Base-by-base conservation (phyloP, 768 basidiomycete species). In the Candolleomyces eurysporus region DNA sequence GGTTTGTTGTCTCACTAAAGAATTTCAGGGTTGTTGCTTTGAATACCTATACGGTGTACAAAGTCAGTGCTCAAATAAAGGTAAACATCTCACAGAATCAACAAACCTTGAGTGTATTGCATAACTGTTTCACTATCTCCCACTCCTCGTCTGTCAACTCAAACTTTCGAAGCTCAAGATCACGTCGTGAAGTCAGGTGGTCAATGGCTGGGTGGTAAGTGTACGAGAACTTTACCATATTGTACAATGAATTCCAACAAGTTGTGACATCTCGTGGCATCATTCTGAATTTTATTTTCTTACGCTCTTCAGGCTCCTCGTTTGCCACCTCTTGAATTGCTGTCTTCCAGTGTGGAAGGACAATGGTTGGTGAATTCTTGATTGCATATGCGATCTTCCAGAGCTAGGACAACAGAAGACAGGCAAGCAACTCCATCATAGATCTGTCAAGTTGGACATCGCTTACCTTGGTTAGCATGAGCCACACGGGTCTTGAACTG, bases 191-290 rank as follows among this genome's bases (percentile, higher is more conserved):
- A n/a, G n/a, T n/a, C n/a, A n/a, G n/a, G n/a, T n/a, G n/a, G n/a
- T n/a, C n/a, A n/a, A n/a, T n/a, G n/a, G n/a, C n/a, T n/a, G n/a
- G n/a, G n/a, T 66, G 61, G 59, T 78, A 72, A 6, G 71, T 50
- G 7, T 72, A n/a, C 0, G 68, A 69, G 58, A 73, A 69, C 0
- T 61, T 31, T 0, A 78, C 59, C 76, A 79, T 78, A 40, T 74
- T 62, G 48, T 67, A 75, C 0, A 69, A 74, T 9, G 73, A 78
- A 48, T 78, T 78, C 78, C 77, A 78, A 0, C 71, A 59, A 1
- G 75, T 76, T 13, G 59, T 39, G 0, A 78, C 73, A 60, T 80
- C 74, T 0, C 72, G 65, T 17, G 75, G 76, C 36, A 77, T 70
- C 9, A 69, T 64, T 1, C 66, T 42, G 4, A 8, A 9, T 0